Evolutionary conservation across 2,329 filamentous ascomycete genomes (phyloP).

Genomic region (Cytospora schulzeri): DNA sequence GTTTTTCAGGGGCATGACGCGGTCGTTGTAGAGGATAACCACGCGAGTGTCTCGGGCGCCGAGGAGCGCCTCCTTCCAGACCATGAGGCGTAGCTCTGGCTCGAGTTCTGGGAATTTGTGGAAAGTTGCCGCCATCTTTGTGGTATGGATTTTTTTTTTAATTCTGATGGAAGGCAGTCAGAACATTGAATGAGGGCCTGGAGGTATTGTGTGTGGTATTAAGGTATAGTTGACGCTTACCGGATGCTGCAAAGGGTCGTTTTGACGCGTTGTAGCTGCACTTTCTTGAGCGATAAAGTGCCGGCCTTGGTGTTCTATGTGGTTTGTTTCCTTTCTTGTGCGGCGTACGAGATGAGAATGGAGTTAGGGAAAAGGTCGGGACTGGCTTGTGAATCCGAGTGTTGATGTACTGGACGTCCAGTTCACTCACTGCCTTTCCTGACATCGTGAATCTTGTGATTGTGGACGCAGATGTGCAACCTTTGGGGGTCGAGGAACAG

Average conservation of each 20-base stretch:
- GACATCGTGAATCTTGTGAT: background rate
- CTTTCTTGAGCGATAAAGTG: background rate
- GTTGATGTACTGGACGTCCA: background rate
- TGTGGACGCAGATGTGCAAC: background rate
- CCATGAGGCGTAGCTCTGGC: constrained; percentile 2
- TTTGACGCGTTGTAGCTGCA: background rate
- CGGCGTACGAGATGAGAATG: background rate
- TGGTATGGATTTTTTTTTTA: too few species aligned
- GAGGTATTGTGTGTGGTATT: too few species aligned
- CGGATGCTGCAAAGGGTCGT: too few species aligned
- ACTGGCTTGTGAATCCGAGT: background rate
- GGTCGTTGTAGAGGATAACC: background rate
- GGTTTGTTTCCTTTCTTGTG: background rate
- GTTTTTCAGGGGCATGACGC: background rate
- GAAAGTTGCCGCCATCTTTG: background rate
- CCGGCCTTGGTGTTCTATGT: too few species aligned
- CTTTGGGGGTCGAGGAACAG: background rate
- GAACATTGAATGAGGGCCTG: too few species aligned
- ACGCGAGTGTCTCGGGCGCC: background rate
- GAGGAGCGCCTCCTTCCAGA: constrained; percentile 7
- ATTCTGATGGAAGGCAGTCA: too few species aligned
- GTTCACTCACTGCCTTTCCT: too few species aligned
- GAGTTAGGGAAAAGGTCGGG: too few species aligned
- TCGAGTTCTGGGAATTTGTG: background rate
- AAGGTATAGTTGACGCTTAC: too few species aligned